Percentiles rank a stretch among this genome's conserved stretches.
Evolutionary conservation across 768 basidiomycete genomes (phyloP).

Genomic region (Leccinum rimulosum): DNA sequence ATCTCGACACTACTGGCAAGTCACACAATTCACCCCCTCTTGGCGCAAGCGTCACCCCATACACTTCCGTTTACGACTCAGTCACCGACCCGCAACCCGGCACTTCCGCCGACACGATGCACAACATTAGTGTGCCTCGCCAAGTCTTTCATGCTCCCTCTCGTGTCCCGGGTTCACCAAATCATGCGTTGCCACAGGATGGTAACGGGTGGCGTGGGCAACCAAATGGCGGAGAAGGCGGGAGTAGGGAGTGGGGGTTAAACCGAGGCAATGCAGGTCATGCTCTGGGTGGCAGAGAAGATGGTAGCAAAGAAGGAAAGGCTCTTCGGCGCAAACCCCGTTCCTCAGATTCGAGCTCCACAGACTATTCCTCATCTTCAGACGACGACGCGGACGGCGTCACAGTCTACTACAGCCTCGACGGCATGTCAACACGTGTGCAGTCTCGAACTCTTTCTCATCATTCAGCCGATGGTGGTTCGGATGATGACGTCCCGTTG

Average conservation of each 20-base stretch:
- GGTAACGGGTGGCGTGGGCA: conserved; percentile 22
- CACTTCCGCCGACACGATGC: conserved; percentile 41
- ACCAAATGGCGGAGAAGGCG: conserved; percentile 12
- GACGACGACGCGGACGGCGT: conserved; percentile 45
- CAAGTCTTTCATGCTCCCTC: neutral
- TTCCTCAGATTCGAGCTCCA: conserved; percentile 34
- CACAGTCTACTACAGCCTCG: conserved; percentile 44
- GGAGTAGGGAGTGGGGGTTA: conserved; percentile 8
- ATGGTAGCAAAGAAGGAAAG: conserved; percentile 37
- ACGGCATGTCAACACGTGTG: conserved; percentile 33
- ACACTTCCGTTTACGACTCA: conserved; percentile 21
- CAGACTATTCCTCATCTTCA: conserved; percentile 37
- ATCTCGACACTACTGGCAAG: conserved; percentile 3
- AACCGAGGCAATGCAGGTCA: conserved; percentile 14
- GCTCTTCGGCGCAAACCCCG: conserved; percentile 26
- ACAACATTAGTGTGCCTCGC: neutral
- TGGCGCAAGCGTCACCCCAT: conserved; percentile 15
- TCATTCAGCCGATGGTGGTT: conserved; percentile 29
- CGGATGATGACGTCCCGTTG: conserved; percentile 81
- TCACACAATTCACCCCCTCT: conserved; percentile 10
- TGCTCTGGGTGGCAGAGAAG: conserved; percentile 33
- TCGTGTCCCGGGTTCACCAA: neutral
- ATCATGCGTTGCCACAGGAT: conserved; percentile 12
- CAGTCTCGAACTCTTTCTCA: conserved; percentile 24
- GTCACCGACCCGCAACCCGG: conserved; percentile 38